These are phyloP conservation scores for Camelina laxa DNA, from an alignment of 345 rosid genomes.

Conservation along the genomic window DNA sequence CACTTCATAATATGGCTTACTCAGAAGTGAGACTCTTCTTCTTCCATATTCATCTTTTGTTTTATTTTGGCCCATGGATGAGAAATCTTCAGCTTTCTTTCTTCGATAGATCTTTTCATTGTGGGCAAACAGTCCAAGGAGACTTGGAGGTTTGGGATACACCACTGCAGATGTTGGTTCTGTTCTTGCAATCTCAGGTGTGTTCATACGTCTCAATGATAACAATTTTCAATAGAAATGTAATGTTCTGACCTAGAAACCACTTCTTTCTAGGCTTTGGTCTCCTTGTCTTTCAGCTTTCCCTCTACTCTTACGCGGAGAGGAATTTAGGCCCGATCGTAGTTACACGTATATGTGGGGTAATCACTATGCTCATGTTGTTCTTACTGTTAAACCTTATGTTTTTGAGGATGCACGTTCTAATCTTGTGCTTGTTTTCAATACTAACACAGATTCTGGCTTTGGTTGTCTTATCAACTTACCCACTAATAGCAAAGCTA, in stretches of 20 bases:
- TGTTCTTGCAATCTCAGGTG: slow-evolving; percentile 81
- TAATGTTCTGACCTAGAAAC: slow-evolving; percentile 13
- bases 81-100: neutral
- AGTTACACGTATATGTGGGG: slow-evolving; percentile 69
- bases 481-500: slow-evolving; percentile 66
- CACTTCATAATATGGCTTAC: slow-evolving; percentile 97
- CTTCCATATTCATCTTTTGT: slow-evolving; percentile 19
- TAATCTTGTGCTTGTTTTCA: slow-evolving; percentile 28
- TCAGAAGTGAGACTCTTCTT: slow-evolving; percentile 58
- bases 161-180: slow-evolving; percentile 69
- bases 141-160: slow-evolving; percentile 72
- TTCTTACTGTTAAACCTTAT: slow-evolving; percentile 2
- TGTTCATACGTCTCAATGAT: slow-evolving; percentile 5
- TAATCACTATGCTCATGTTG: slow-evolving; percentile 37
- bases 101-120: slow-evolving; percentile 68
- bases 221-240: neutral
- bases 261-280: slow-evolving; percentile 60
- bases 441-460: slow-evolving; percentile 55
- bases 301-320: slow-evolving; percentile 64
- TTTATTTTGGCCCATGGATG: neutral
- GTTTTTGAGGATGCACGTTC: slow-evolving; percentile 6
- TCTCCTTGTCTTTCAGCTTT: slow-evolving; percentile 79
- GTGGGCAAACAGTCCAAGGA: slow-evolving; percentile 88
- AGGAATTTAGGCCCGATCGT: slow-evolving; percentile 68
- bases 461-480: slow-evolving; percentile 64